These are phyloP conservation scores for Salix udensis DNA, from an alignment of 345 rosid species.

Conservation along the genomic window DNA sequence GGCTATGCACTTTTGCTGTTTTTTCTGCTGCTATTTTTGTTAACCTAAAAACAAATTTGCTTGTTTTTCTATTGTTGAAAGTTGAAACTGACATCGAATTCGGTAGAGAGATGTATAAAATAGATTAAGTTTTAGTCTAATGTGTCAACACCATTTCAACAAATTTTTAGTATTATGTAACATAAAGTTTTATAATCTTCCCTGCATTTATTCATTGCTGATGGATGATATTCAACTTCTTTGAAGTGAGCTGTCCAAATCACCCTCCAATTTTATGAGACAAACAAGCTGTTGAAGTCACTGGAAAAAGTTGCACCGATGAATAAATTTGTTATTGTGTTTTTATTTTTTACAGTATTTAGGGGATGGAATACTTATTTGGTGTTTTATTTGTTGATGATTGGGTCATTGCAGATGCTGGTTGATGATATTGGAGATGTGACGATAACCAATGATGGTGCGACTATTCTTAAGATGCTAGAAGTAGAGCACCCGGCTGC, in stretches of 20 bases:
- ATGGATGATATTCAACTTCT: too few species aligned
- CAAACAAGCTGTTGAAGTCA: too few species aligned
- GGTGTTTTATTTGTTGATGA: neutral
- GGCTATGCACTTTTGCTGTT: neutral
- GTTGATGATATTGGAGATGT: slow-evolving; percentile 98
- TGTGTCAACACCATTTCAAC: too few species aligned
- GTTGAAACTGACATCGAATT: neutral
- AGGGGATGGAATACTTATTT: neutral
- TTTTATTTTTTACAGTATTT: neutral
- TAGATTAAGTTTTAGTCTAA: too few species aligned
- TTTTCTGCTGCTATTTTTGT: neutral
- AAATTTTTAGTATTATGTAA: too few species aligned
- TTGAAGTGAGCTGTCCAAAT: too few species aligned
- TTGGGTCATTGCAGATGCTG: slow-evolving; percentile 55
- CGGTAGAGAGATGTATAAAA: neutral
- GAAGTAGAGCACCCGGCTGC: slow-evolving; percentile 99
- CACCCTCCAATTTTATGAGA: too few species aligned
- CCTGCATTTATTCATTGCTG: too few species aligned
- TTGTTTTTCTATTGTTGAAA: neutral
- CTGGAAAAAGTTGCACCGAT: too few species aligned
- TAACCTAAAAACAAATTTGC: neutral
- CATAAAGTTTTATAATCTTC: too few species aligned
- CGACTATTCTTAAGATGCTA: slow-evolving; percentile 86
- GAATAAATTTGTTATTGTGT: too few species aligned
- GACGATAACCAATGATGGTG: slow-evolving; percentile 93